Evolutionary conservation across 352 stramenopile species (phyloP), one percentile per base, ranked within the genome.

Genomic region (Phytopythium delawarense): DNA sequence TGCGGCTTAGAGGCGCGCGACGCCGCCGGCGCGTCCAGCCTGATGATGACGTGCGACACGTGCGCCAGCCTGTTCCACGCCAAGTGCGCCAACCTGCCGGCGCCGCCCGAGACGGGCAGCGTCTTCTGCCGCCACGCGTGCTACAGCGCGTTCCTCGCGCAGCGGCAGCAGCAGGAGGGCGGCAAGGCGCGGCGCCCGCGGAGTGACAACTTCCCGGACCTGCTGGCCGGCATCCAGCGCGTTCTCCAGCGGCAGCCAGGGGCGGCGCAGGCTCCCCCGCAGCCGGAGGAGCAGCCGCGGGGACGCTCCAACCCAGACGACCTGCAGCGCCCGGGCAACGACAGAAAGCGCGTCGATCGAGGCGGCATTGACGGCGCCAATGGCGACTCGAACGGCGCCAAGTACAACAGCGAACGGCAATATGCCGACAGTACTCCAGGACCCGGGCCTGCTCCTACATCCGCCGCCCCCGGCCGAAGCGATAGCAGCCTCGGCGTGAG

Each of bases 41-140:
- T 35, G 28, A 66, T 87, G 28, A 78, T 89, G 71, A 66, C 67
- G 59, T 92, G 83, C 63, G 70, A 75, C 40, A 79, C 60, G 49
- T 92, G 83, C 56, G 63, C 42, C 5, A 74, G 64, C 54, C 45
- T 55, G n/a, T 92, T 90, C 69, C 83, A 92, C 63, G 71, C 79
- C 15, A 63, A 76, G 48, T 92, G 83, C 63, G 80, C 74, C 32
- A 90, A 87, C 51, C 58, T 92, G 20, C 77, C 78, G 40, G 73
- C 79, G 32, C 79, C 79, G 11, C 80, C 80, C 0, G 77, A 92
- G 62, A 79, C 87, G 39, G 72, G 72, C n/a, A 78, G 81, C 44
- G 72, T 87, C 30, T 92, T 90, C 56, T 92, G 83, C 34, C 75
- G 73, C 18, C 87, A 83, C 64, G 62, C 67, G 32, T 92, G 83